phyloP scores from a whole-genome alignment of 2,329 filamentous ascomycete species.

The Nigrospora sphaerica region DNA sequence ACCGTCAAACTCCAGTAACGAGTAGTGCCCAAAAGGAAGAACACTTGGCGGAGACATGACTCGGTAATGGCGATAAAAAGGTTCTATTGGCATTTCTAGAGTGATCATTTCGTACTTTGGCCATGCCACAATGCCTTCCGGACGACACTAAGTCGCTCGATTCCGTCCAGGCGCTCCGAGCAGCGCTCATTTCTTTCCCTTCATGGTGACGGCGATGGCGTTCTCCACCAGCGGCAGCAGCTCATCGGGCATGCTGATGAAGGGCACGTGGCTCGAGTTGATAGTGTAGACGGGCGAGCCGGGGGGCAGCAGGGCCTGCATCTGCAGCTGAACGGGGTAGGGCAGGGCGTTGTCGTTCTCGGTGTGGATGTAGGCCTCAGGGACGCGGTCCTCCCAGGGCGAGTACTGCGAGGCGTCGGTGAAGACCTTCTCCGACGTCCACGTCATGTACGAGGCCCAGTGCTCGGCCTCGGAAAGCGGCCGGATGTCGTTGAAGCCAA shows the following conservation, averaged over 20 bases:
- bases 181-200: no score
- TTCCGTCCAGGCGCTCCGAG: no score
- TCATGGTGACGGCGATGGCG: not conserved
- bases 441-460: conserved; percentile 1
- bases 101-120: no score
- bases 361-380: conserved; percentile 4
- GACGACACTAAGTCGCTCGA: no score
- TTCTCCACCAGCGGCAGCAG: not conserved
- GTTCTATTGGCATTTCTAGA: no score
- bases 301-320: conserved; percentile 2
- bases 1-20: no score
- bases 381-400: not conserved
- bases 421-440: conserved; percentile 4
- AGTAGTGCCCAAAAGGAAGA: no score
- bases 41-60: no score
- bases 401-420: conserved; percentile 2
- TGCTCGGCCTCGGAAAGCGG: not conserved
- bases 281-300: conserved; percentile 2
- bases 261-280: conserved; percentile 1
- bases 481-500: conserved; percentile 2
- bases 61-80: no score
- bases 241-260: conserved; percentile 1
- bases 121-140: no score
- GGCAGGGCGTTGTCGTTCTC: not conserved
- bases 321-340: conserved; percentile 1